Conservation (phyloP, 179 eudicot genomes). For the Silene coronaria region DNA sequence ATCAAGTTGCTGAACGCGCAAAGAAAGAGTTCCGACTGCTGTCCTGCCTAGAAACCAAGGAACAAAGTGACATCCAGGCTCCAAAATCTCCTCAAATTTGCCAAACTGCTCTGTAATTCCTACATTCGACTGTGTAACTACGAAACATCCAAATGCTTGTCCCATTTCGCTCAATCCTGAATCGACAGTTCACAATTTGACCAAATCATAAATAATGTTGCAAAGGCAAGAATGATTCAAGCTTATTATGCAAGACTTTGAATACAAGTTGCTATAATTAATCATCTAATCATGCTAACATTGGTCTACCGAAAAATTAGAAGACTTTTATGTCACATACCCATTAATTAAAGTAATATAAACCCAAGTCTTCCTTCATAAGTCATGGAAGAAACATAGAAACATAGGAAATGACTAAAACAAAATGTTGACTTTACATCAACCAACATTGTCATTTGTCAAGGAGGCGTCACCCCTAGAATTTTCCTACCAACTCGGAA, state of each 20-base stretch:
- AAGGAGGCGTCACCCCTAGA: no score
- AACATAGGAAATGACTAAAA: no score
- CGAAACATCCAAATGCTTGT: slow-evolving; percentile 27
- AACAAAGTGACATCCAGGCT: slow-evolving; percentile 34
- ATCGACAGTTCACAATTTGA: neutral
- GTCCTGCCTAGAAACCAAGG: slow-evolving; percentile 35
- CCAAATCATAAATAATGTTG: no score
- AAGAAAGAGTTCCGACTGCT: slow-evolving; percentile 24
- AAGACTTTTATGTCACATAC: no score
- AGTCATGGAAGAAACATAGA: no score
- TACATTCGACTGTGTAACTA: slow-evolving; percentile 30
- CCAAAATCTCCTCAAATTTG: slow-evolving; percentile 20
- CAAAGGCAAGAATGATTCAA: neutral
- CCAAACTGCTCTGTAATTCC: slow-evolving; percentile 31
- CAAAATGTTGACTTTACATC: no score
- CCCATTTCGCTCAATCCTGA: slow-evolving; percentile 20
- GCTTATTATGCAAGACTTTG: neutral
- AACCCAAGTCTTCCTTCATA: no score
- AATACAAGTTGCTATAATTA: neutral
- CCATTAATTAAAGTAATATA: no score
- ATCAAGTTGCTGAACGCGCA: slow-evolving; percentile 32
- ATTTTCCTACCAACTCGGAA: no score
- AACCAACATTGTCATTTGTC: no score
- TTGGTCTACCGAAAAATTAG: no score
- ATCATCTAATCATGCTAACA: neutral